Base-by-base conservation (phyloP, 1,139 yeast species). In the Taphrina wiesneri region DNA sequence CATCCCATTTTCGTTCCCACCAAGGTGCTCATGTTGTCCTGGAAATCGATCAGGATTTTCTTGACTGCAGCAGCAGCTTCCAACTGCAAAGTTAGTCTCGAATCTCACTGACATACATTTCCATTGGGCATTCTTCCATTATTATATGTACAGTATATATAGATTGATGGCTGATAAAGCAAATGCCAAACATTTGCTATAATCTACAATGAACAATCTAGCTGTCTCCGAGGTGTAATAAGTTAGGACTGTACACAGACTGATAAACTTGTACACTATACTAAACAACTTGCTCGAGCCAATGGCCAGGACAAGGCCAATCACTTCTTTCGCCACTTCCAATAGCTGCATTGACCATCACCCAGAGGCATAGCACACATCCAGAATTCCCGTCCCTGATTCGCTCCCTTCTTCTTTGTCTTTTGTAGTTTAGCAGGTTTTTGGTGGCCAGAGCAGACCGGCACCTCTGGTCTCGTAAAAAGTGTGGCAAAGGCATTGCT, bases 381-480 rank as follows among this genome's bases (percentile, higher is more conserved):
- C 81, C 81, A 78, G 66, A 79, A 78, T 4, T 73, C 72, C 9
- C 80, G 72, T 15, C 80, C 80, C 56, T 72, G 72, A 67, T 79
- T 79, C 13, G 73, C 69, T 0, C 80, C 80, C 17, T 71, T 70
- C 64, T 76, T 77, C 59, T 74, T 76, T 0, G 78, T 71, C 4
- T 67, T 67, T 61, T 72, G 69, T 36, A 75, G 68, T 25, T 70
- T 72, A 66, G 80, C 77, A 0, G 78, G 79, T 67, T 77, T 77
- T 3, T 69, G 56, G 67, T 78, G 81, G 21, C 66, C 72, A 3
- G 66, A 43, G 54, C 78, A 72, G 19, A 73, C 69, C 1, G 78
- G 76, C 1, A 78, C 76, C 15, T 67, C 64, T 2, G 71, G 73
- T 19, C 74, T 70, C n/a, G 72, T 67, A 65, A 76, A 74, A 1